Evolutionary conservation across 208 protist genomes (phyloP), one percentile per base, ranked within the genome.

Genomic region (Trypanosoma vivax): DNA sequence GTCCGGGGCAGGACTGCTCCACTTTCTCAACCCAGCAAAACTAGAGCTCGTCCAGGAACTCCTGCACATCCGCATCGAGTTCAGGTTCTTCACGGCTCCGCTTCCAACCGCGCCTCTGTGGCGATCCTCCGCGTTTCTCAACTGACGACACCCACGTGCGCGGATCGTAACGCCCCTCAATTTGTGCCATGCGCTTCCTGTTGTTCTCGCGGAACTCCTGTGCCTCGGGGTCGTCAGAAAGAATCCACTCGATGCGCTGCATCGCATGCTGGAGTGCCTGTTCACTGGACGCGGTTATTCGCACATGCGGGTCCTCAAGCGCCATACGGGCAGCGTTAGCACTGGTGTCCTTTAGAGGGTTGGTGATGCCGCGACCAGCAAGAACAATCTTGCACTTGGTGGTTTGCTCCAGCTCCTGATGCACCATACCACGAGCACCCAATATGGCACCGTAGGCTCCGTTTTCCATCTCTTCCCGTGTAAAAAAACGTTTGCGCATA

Each of bases 221-320:
- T 0, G 90, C 88, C 60, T 93, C 88, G 4, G 82, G 83, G 39
- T 90, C 83, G 47, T 96, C 88, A 23, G 85, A 93, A 5, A 96
- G 50, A 60, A 96, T 94, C 81, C 86, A 95, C 74, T 96, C 88
- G 53, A 96, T 89, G 47, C 75, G 71, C 65, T 95, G 81, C 16
- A 84, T 77, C 14, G 83, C 85, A 33, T 68, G 77, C 46, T 95
- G 83, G 43, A 96, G 65, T 38, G 91, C 87, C 46, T 79, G 70
- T 50, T 96, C 90, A 35, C 63, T 88, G 6, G 81, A 74, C 11
- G 88, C 90, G 2, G 83, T 95, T 51, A 96, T 93, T 50, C 85
- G 80, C 18, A 79, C 80, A 51, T 96, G 90, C 31, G 90, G 88
- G 34, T 96, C 88, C 64, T 94, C 86, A 29, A 92, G 49, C 7